A percentile compares a stretch with the other conserved stretches of the same genome.
phyloP scores from a whole-genome alignment of 108 stramenopile species.

The Stephanodiscus minutulus region DNA sequence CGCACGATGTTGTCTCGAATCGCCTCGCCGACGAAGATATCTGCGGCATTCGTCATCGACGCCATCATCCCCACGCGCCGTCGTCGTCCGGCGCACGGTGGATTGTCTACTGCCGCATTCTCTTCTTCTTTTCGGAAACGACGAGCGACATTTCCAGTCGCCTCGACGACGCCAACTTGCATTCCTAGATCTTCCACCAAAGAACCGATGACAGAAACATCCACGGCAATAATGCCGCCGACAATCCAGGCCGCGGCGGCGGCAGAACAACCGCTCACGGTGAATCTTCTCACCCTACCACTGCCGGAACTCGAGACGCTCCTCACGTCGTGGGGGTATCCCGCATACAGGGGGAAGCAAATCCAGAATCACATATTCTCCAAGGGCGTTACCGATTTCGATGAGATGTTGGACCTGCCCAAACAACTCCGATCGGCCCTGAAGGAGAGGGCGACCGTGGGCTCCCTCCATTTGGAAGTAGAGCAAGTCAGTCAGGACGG shows the following conservation, averaged over 20 bases:
- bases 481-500: conserved; percentile 88
- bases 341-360: conserved; percentile 89
- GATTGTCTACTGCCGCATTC: background rate
- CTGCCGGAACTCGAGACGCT: conserved; percentile 61
- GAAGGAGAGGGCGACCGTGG: conserved; percentile 55
- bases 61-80: background rate
- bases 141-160: background rate
- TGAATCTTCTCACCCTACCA: conserved; percentile 70
- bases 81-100: background rate
- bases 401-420: conserved; percentile 89
- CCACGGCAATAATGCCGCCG: background rate
- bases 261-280: conserved; percentile 34
- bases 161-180: background rate
- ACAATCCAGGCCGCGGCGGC: background rate
- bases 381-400: conserved; percentile 73
- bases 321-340: conserved; percentile 64
- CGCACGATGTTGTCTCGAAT: background rate
- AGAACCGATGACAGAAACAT: background rate
- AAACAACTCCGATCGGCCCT: conserved; percentile 65
- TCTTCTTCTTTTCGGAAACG: background rate
- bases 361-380: conserved; percentile 81
- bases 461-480: conserved; percentile 57
- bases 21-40: background rate
- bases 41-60: background rate
- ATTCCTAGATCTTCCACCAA: background rate